Percentiles rank a stretch among this genome's conserved stretches.
Conservation (phyloP, 1,139 yeast species). For the Protomyces inundatus region DNA sequence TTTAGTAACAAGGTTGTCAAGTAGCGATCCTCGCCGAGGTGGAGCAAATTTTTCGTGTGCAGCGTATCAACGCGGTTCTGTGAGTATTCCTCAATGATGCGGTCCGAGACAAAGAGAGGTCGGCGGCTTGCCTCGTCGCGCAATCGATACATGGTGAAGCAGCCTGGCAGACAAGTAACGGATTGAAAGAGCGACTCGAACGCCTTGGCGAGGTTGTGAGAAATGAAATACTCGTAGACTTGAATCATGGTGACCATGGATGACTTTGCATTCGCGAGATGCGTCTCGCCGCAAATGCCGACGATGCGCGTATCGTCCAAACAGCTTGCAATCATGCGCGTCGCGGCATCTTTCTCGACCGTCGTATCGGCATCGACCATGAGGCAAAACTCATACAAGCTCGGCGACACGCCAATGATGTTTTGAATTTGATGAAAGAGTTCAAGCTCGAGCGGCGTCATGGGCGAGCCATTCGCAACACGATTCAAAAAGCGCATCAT, state of each 20-base stretch:
- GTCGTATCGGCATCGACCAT: conserved; percentile 45
- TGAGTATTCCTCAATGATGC: conserved; percentile 41
- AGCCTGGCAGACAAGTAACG: conserved; percentile 46
- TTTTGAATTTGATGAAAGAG: conserved; percentile 43
- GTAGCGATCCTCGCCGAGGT: conserved; percentile 45
- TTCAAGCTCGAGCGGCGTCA: conserved; percentile 44
- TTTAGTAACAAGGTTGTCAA: conserved; percentile 42
- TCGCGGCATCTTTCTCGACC: conserved; percentile 41
- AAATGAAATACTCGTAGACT: conserved; percentile 44
- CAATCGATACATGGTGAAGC: conserved; percentile 43
- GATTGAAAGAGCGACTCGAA: conserved; percentile 44
- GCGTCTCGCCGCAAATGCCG: conserved; percentile 45
- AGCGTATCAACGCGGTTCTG: conserved; percentile 43
- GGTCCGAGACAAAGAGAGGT: conserved; percentile 42
- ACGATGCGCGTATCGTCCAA: conserved; percentile 40
- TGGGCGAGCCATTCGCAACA: conserved; percentile 42
- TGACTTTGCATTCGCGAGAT: conserved; percentile 40
- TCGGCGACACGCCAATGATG: conserved; percentile 45
- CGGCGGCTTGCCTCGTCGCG: conserved; percentile 38
- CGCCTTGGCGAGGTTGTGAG: conserved; percentile 44
- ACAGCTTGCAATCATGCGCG: conserved; percentile 42
- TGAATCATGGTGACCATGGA: conserved; percentile 44
- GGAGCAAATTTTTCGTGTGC: conserved; percentile 43
- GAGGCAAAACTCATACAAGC: conserved; percentile 41
- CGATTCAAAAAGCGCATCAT: conserved; percentile 43